Conservation (phyloP, 2,329 filamentous ascomycete species). For the Colletotrichum liaoningense region DNA sequence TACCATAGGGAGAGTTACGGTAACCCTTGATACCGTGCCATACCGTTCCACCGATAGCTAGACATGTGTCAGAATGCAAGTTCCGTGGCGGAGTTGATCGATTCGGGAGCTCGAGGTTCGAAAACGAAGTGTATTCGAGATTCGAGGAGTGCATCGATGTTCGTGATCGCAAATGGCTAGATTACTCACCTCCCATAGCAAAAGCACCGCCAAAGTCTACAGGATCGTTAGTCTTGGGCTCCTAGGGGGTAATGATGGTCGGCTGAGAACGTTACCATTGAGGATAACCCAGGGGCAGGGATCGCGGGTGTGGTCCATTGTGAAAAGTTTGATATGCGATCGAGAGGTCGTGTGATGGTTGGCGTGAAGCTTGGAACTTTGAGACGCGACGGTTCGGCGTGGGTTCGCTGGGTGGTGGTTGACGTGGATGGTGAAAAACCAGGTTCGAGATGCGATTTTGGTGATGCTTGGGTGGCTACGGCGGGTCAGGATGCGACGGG, state of each 20-base stretch:
- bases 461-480: not conserved
- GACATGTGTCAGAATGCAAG: not conserved
- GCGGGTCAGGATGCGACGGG: conserved; percentile 3
- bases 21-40: conserved; percentile 99
- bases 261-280: conserved; percentile 62
- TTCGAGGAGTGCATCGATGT: not conserved
- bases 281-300: conserved; percentile 97
- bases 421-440: not conserved
- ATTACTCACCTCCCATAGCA: conserved; percentile 77
- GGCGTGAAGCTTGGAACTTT: not conserved
- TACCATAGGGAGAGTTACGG: conserved; percentile 34
- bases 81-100: not conserved
- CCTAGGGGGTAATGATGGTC: not conserved
- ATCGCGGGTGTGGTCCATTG: conserved; percentile 95
- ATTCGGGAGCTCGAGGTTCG: not conserved
- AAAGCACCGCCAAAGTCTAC: conserved; percentile 92
- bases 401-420: not conserved
- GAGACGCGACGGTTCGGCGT: not conserved
- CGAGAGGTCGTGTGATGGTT: conserved; percentile 29
- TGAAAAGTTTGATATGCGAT: conserved; percentile 2
- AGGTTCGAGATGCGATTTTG: not conserved
- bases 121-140: not conserved
- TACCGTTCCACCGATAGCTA: conserved; percentile 80
- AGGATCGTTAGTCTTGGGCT: not conserved
- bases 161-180: conserved; percentile 53